Conservation (phyloP, 1,284 basidiomycete genomes). For the Pyrrhoderma lamaoense region DNA sequence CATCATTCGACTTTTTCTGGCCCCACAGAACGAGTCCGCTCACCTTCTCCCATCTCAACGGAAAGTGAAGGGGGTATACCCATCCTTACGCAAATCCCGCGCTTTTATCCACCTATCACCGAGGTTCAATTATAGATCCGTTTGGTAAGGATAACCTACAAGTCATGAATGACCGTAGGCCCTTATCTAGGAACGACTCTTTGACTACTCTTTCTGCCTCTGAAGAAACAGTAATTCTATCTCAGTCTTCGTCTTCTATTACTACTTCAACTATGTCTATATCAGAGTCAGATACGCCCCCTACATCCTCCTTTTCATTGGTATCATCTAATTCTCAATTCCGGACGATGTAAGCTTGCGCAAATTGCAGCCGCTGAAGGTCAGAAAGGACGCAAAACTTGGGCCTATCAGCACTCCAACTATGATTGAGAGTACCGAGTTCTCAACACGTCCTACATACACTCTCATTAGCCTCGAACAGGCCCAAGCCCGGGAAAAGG, state of each 20-base stretch:
- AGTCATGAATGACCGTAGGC: neutral
- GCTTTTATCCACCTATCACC: conserved; percentile 27
- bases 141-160: conserved; percentile 17
- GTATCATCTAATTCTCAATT: conserved; percentile 8
- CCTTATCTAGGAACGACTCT: conserved; percentile 38
- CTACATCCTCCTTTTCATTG: conserved; percentile 40
- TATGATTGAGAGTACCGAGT: conserved; percentile 36
- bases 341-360: neutral
- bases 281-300: conserved; percentile 28
- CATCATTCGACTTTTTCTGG: conserved; percentile 13
- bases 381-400: conserved; percentile 30
- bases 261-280: conserved; percentile 27
- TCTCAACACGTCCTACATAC: conserved; percentile 41
- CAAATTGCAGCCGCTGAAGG: neutral
- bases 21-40: conserved; percentile 9
- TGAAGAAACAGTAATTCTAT: conserved; percentile 30
- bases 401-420: conserved; percentile 29
- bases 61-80: conserved; percentile 27
- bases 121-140: conserved; percentile 18
- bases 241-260: conserved; percentile 32
- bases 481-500: conserved; percentile 53
- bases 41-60: conserved; percentile 19
- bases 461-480: conserved; percentile 69
- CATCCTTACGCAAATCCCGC: conserved; percentile 78
- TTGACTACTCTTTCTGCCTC: conserved; percentile 48